Conservation (phyloP, 768 basidiomycete species). For the Rhizopogon sp. region DNA sequence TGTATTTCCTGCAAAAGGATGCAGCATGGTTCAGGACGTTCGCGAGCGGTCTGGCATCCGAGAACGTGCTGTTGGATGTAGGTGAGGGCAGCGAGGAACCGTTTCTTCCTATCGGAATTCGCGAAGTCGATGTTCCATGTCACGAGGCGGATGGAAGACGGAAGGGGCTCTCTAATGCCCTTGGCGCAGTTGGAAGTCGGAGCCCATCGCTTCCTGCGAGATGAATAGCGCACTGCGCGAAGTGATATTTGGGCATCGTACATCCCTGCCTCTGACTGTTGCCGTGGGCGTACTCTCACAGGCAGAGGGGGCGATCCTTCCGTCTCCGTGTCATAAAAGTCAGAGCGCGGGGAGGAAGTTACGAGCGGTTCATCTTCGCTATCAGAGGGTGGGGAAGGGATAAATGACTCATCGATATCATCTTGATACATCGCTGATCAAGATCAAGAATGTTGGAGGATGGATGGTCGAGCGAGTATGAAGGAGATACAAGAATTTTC, state of each 20-base stretch:
- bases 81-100: slow-evolving; percentile 44
- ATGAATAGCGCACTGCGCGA: slow-evolving; percentile 27
- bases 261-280: slow-evolving; percentile 15
- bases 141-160: slow-evolving; percentile 48
- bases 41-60: slow-evolving; percentile 32
- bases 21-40: slow-evolving; percentile 52
- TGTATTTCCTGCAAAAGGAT: slow-evolving; percentile 71
- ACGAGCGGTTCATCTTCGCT: neutral
- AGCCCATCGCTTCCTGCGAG: slow-evolving; percentile 27
- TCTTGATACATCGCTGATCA: slow-evolving; percentile 13
- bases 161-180: slow-evolving; percentile 30
- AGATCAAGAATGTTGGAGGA: neutral
- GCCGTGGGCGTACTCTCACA: slow-evolving; percentile 3
- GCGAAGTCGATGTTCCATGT: slow-evolving; percentile 71
- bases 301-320: slow-evolving; percentile 14
- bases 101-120: slow-evolving; percentile 30
- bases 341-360: slow-evolving; percentile 2
- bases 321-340: slow-evolving; percentile 19
- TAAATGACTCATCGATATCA: slow-evolving; percentile 25
- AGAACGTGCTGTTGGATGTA: slow-evolving; percentile 54
- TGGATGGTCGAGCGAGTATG: neutral
- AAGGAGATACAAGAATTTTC: neutral
- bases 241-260: slow-evolving; percentile 23
- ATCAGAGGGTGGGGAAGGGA: slow-evolving; percentile 24
- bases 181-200: slow-evolving; percentile 31